Percentiles rank a stretch among this genome's conserved stretches.
phyloP scores from a whole-genome alignment of 306 rosid genomes.

The Betula pendula region DNA sequence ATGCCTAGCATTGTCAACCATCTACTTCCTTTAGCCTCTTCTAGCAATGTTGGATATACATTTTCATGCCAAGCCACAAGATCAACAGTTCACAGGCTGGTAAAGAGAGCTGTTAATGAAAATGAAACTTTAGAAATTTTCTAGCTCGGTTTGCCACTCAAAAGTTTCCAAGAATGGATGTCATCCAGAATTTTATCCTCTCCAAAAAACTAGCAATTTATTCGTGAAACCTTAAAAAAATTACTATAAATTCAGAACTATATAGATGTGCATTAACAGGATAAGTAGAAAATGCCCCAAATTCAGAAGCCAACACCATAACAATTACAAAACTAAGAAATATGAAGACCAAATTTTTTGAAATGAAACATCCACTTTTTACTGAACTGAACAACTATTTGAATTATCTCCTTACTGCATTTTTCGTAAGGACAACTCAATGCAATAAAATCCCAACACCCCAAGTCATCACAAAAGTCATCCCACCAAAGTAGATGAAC shows the following conservation, averaged over 20 bases:
- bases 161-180: not conserved
- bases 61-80: constrained; percentile 12
- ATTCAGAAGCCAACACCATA: not conserved
- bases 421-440: not conserved
- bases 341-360: not conserved
- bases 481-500: constrained; percentile 1
- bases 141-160: not conserved
- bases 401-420: not conserved
- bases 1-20: constrained; percentile 14
- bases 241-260: not conserved
- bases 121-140: constrained; percentile 4
- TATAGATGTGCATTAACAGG: not conserved
- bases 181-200: constrained; percentile 4
- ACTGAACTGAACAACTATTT: not conserved
- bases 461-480: not conserved
- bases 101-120: constrained; percentile 10
- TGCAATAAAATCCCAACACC: not conserved
- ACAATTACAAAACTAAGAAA: not conserved
- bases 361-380: not conserved
- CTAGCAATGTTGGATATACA: constrained; percentile 12
- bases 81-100: constrained; percentile 7
- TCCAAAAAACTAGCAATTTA: constrained; percentile 1
- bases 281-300: not conserved
- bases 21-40: constrained; percentile 15
- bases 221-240: not conserved